Evolutionary conservation across 345 rosid genomes (phyloP).

Genomic region (Excoecaria agallocha): DNA sequence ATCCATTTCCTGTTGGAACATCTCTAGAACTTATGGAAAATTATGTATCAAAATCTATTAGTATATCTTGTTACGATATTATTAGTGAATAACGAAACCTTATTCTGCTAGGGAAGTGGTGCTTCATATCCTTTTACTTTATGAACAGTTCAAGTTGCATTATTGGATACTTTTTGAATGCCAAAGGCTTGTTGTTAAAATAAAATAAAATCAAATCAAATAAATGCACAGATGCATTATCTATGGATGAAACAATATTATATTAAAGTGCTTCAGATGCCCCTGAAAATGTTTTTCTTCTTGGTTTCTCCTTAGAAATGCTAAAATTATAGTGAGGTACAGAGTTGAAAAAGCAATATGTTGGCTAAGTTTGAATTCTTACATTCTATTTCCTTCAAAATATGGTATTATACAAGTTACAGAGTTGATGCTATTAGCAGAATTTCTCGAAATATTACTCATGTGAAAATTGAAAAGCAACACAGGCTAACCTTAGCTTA

Average conservation of each 20-base stretch:
- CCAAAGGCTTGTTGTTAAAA: neutral
- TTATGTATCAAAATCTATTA: neutral
- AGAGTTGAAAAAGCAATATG: neutral
- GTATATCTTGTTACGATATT: neutral
- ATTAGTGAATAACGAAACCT: neutral
- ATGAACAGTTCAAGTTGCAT: conserved; percentile 2
- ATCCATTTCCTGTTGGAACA: neutral
- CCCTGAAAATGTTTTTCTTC: neutral
- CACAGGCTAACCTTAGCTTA: conserved; percentile 71
- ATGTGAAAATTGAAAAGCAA: neutral
- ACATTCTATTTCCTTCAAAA: neutral
- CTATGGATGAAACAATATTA: neutral
- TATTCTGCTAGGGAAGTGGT: neutral
- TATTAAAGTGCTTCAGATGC: neutral
- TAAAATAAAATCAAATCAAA: no score
- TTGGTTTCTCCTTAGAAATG: neutral
- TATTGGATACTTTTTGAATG: neutral
- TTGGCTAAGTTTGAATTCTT: neutral
- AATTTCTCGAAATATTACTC: neutral
- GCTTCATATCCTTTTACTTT: neutral
- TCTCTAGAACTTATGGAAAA: neutral
- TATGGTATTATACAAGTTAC: neutral
- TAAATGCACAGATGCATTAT: neutral
- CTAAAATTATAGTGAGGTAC: neutral
- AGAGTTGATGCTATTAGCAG: neutral